Conservation (phyloP, 169 alveolate genomes). For the Neospora caninum region DNA sequence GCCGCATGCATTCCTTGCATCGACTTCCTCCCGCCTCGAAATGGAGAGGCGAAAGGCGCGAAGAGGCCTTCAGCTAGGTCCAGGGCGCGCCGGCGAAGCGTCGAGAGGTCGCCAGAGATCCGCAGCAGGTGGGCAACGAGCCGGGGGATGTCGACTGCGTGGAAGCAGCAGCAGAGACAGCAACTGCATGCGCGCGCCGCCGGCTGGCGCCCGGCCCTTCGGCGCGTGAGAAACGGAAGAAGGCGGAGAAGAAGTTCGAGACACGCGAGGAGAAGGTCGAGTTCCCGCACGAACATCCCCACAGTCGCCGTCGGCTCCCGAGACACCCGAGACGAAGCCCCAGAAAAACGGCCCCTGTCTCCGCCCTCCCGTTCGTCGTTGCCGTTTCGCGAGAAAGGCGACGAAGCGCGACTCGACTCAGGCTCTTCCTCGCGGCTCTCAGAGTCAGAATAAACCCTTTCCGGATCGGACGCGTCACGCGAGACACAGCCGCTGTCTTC, state of each 20-base stretch:
- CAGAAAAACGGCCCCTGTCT: too few relatives aligned
- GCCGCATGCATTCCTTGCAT: too few relatives aligned
- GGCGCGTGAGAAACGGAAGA: background rate
- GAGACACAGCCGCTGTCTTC: background rate
- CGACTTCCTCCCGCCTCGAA: too few relatives aligned
- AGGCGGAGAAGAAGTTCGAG: slow-evolving; percentile 16
- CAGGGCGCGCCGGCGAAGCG: slow-evolving; percentile 26
- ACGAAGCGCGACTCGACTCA: background rate
- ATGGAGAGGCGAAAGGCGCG: background rate
- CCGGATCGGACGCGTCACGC: background rate
- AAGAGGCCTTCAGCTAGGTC: slow-evolving; percentile 8
- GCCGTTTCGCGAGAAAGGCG: background rate
- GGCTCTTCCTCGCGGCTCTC: background rate
- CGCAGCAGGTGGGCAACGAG: background rate
- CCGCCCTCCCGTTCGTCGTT: background rate
- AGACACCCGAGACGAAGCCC: too few relatives aligned
- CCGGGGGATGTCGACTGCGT: background rate
- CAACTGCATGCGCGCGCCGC: background rate
- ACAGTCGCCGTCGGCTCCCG: background rate
- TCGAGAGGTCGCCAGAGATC: slow-evolving; percentile 6
- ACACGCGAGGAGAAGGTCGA: background rate
- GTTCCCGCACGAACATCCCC: background rate
- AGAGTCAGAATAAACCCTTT: too few relatives aligned
- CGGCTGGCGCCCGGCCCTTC: background rate
- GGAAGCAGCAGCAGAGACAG: background rate